A percentile compares a stretch with the other conserved stretches of the same genome.
phyloP scores from a whole-genome alignment of 352 stramenopile species.

The Phytopythium oedochilum region DNA sequence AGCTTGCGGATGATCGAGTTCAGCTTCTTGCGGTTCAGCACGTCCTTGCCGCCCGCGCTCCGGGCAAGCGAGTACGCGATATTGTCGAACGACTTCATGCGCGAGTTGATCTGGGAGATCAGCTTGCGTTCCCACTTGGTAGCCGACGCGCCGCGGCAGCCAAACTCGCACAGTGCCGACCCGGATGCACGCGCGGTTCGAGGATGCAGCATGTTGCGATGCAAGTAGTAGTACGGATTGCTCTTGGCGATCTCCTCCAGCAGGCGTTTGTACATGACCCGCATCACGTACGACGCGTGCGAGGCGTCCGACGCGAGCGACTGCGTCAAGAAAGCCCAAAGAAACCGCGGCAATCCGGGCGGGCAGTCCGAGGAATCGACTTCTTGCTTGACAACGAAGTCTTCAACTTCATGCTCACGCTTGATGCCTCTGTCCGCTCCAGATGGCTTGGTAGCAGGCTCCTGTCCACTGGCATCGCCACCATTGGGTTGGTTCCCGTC shows the following conservation, averaged over 20 bases:
- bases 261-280: conserved; percentile 49
- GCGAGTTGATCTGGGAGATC: conserved; percentile 69
- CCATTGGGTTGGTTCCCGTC: neutral
- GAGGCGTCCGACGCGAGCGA: conserved; percentile 31
- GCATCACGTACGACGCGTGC: conserved; percentile 65
- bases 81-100: conserved; percentile 78
- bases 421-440: conserved; percentile 7
- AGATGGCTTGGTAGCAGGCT: neutral
- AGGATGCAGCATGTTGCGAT: conserved; percentile 10
- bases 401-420: conserved; percentile 13
- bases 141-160: conserved; percentile 37
- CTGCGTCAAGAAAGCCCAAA: conserved; percentile 36
- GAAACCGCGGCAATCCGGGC: conserved; percentile 22
- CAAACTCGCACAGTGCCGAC: conserved; percentile 40
- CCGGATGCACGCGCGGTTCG: conserved; percentile 4
- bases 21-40: conserved; percentile 76
- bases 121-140: conserved; percentile 68
- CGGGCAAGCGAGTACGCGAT: conserved; percentile 68
- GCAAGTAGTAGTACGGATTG: conserved; percentile 72
- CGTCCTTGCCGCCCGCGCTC: conserved; percentile 43
- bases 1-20: conserved; percentile 81
- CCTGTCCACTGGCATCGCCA: neutral
- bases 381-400: conserved; percentile 24
- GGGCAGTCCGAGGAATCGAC: conserved; percentile 15
- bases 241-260: conserved; percentile 60